Evolutionary conservation across 2,329 filamentous ascomycete genomes (phyloP), one percentile per base, ranked within the genome.

Genomic region (Ceratocystis huliohia): DNA sequence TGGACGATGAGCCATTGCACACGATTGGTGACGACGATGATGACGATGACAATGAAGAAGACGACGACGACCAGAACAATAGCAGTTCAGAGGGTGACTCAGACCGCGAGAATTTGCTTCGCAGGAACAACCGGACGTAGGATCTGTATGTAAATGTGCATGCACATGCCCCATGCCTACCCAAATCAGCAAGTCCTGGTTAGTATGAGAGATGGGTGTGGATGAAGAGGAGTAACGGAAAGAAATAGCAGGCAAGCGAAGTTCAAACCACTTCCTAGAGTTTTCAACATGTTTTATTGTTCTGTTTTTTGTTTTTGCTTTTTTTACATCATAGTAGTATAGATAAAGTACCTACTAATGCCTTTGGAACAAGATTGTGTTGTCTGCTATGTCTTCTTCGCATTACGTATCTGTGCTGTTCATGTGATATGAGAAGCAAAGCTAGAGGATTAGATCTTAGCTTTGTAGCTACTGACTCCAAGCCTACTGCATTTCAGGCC

Each of bases 1-100:
- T 65, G 37, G 37, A 46, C 7, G 66, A 68, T 22, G 63, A 64
- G 57, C 62, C 46, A 28, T 61, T 68, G 28, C 66, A 68, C 25
- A 59, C 63, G 41, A 63, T 68, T 57, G 66, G 71, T 30, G 73
- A 73, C 37, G 65, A 65, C 45, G 70, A 67, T 13, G 68, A 68
- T 22, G 69, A 1, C 10, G 74, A 75, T 1, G 71, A 73, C 7
- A 20, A 48, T 6, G 37, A 41, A 41, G 37, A 41, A 7, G 53
- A 57, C 10, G 53, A 57, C 28, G 78, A 78, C 44, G 73, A 75
- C 17, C 76, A 81, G 3, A 80, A 79, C 13, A 78, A 78, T 64
- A 78, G 74, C 65, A 75, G 75, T 13, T 75, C 77, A 5, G 76
- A 79, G 3, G 61, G 65, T 22, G 76, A 76, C 57, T 74, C 74